phyloP scores from a whole-genome alignment of 371 early-diverging fungal species.

The Mortierella sp. region DNA sequence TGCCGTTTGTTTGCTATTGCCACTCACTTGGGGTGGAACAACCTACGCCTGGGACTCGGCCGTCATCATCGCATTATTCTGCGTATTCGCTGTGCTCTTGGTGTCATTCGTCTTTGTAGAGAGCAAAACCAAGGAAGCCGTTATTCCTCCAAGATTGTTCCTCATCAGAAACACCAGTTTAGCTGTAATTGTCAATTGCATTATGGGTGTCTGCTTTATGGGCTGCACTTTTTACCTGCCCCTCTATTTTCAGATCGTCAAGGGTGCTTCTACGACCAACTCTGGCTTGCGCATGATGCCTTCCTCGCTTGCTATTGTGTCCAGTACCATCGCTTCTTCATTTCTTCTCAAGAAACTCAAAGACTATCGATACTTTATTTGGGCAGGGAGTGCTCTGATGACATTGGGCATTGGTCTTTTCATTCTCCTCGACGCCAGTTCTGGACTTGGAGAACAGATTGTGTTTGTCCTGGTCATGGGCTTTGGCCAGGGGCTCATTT shows the following conservation, averaged over 20 bases:
- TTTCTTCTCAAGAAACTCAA: conserved; percentile 53
- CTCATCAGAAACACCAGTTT: conserved; percentile 49
- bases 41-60: conserved; percentile 75
- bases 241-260: conserved; percentile 70
- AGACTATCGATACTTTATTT: conserved; percentile 54
- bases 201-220: conserved; percentile 63
- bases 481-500: conserved; percentile 63
- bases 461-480: conserved; percentile 64
- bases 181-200: conserved; percentile 65
- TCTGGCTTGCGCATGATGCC: conserved; percentile 59
- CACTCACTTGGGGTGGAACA: conserved; percentile 80
- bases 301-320: conserved; percentile 25
- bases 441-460: conserved; percentile 54
- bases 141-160: conserved; percentile 61
- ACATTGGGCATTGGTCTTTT: conserved; percentile 62
- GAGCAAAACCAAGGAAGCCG: conserved; percentile 64
- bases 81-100: conserved; percentile 58
- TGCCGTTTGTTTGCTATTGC: conserved; percentile 70
- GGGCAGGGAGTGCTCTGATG: conserved; percentile 59
- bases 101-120: conserved; percentile 66
- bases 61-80: conserved; percentile 66
- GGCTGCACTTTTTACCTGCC: conserved; percentile 71
- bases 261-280: conserved; percentile 60
- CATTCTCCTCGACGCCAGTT: conserved; percentile 55
- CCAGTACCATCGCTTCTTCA: conserved; percentile 14